Percentiles rank a stretch among this genome's conserved stretches.
Conservation (phyloP, 768 basidiomycete genomes). For the Podaxis sp. region DNA sequence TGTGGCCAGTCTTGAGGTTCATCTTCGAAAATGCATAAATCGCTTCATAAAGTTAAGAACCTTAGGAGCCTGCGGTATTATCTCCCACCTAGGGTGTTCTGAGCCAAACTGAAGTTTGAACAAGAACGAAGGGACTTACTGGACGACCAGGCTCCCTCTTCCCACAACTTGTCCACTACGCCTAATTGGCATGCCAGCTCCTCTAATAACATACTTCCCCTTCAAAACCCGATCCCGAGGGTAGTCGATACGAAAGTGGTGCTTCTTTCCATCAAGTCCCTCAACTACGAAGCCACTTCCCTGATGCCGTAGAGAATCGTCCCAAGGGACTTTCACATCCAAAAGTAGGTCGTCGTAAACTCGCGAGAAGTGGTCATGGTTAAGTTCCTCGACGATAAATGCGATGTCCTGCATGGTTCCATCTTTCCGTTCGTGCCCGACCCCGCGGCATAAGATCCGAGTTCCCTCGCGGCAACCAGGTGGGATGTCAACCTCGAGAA, state of each 20-base stretch:
- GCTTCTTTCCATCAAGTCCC: conserved; percentile 59
- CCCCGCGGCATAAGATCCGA: conserved; percentile 57
- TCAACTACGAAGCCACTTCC: conserved; percentile 51
- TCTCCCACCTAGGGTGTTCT: conserved; percentile 36
- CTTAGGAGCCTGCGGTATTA: conserved; percentile 31
- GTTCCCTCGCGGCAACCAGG: conserved; percentile 63
- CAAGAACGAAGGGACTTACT: conserved; percentile 39
- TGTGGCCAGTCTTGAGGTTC: neutral
- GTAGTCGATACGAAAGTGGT: conserved; percentile 52
- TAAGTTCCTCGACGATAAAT: conserved; percentile 61
- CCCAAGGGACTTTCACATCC: conserved; percentile 57
- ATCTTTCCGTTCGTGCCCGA: conserved; percentile 63
- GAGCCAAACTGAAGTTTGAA: conserved; percentile 4
- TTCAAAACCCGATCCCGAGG: conserved; percentile 48
- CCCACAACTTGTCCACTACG: conserved; percentile 52
- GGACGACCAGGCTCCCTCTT: conserved; percentile 62
- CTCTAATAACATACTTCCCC: conserved; percentile 50
- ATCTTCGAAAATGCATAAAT: conserved; percentile 22
- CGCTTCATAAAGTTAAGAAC: conserved; percentile 31
- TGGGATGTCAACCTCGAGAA: conserved; percentile 60
- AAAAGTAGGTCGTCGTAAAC: conserved; percentile 56
- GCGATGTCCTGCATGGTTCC: conserved; percentile 63
- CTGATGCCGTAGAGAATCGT: conserved; percentile 44
- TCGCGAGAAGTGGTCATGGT: conserved; percentile 57
- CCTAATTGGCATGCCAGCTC: conserved; percentile 70